These are phyloP conservation scores for Fusarium luffae DNA, from an alignment of 2,329 filamentous ascomycete species.

Conservation along the genomic window DNA sequence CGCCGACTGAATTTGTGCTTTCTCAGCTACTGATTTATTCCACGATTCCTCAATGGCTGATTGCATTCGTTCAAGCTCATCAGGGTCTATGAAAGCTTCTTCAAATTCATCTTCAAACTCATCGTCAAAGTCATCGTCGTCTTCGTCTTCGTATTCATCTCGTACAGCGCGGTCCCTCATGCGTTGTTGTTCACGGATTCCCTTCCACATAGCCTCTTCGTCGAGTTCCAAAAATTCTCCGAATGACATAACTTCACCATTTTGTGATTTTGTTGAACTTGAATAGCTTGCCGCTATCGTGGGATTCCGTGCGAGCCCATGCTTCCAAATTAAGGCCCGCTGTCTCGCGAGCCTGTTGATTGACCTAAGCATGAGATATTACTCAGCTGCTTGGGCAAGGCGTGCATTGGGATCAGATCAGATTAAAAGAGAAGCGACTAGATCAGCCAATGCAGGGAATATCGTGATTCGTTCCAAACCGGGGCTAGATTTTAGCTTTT, in stretches of 20 bases:
- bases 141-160: neutral
- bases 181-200: neutral
- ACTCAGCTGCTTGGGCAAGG: neutral
- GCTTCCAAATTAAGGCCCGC: neutral
- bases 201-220: neutral
- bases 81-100: neutral
- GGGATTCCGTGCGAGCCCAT: neutral
- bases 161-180: neutral
- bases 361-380: slow-evolving; percentile 5
- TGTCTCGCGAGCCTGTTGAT: neutral
- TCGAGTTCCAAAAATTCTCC: neutral
- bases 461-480: neutral
- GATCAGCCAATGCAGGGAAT: neutral
- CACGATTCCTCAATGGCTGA: neutral
- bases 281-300: neutral
- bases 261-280: neutral
- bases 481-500: neutral
- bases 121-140: neutral
- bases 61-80: neutral
- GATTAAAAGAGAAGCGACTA: neutral
- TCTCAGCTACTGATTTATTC: neutral
- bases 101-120: neutral
- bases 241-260: neutral
- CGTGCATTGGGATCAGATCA: neutral
- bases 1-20: neutral